Evolutionary conservation across 805 yeast genomes (phyloP).

Genomic region (Spathaspora arborariae): DNA sequence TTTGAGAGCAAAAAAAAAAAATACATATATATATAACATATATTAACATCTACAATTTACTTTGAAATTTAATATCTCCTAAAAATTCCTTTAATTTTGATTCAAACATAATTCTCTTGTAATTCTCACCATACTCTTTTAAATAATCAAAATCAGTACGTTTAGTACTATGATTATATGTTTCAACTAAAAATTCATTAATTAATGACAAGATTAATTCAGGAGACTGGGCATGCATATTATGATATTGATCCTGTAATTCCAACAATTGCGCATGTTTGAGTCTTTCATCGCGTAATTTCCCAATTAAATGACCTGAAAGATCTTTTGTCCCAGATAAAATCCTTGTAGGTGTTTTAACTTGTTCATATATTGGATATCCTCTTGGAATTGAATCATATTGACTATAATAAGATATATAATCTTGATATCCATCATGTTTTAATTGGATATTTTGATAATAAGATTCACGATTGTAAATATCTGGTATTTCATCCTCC

Average conservation of each 20-base stretch:
- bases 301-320: not conserved
- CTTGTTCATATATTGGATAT: constrained; percentile 5
- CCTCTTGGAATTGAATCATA: constrained; percentile 2
- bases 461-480: constrained; percentile 3
- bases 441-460: constrained; percentile 11
- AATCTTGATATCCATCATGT: constrained; percentile 11
- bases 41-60: constrained; percentile 5
- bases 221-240: constrained; percentile 15
- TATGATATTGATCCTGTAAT: constrained; percentile 11
- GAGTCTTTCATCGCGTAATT: not conserved
- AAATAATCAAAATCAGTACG: constrained; percentile 6
- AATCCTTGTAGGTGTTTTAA: constrained; percentile 12
- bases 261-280: constrained; percentile 3
- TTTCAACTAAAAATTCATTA: constrained; percentile 5
- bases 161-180: not conserved
- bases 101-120: constrained; percentile 7
- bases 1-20: not conserved
- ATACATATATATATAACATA: not conserved
- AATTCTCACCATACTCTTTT: constrained; percentile 8
- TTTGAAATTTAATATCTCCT: constrained; percentile 1
- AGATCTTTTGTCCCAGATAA: constrained; percentile 12
- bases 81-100: constrained; percentile 2
- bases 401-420: constrained; percentile 8
- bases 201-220: constrained; percentile 8
- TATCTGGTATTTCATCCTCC: constrained; percentile 13